Conservation (phyloP, 228 moss, liverwort and hornwort genomes). For the Sphagnum fallax region DNA sequence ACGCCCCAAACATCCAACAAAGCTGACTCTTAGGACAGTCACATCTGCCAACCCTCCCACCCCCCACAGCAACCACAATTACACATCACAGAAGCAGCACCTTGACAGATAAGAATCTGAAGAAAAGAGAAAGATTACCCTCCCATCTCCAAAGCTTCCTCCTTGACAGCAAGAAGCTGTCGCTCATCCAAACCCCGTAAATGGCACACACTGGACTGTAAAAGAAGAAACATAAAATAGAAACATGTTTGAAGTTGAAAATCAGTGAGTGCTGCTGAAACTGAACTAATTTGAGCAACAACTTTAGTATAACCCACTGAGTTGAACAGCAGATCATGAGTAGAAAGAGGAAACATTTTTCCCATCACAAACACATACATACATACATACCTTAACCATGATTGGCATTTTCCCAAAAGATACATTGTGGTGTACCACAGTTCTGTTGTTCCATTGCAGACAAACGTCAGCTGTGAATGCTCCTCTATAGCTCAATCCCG, state of each 20-base stretch:
- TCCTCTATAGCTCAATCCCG: constrained; percentile 82
- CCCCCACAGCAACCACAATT: too few species aligned
- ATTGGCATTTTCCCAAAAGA: constrained; percentile 90
- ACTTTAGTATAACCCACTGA: background rate
- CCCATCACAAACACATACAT: too few species aligned
- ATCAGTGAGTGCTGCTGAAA: background rate
- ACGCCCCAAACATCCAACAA: background rate
- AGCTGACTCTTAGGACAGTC: background rate
- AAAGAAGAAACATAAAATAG: background rate
- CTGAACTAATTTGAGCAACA: background rate
- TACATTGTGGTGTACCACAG: constrained; percentile 68
- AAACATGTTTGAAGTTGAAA: background rate
- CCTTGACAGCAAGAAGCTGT: constrained; percentile 77
- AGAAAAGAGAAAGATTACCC: constrained; percentile 32
- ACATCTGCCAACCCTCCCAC: background rate
- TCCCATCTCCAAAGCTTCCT: constrained; percentile 92
- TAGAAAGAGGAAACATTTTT: background rate
- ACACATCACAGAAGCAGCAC: background rate
- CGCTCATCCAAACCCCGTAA: constrained; percentile 66
- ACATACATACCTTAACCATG: constrained; percentile 76
- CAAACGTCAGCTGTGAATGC: constrained; percentile 78
- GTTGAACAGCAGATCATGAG: background rate
- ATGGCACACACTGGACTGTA: constrained; percentile 91
- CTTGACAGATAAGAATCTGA: background rate
- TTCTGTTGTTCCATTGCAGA: constrained; percentile 70